Evolutionary conservation across 495 filamentous ascomycete species (phyloP), one percentile per base, ranked within the genome.

Genomic region (Letharia lupina): DNA sequence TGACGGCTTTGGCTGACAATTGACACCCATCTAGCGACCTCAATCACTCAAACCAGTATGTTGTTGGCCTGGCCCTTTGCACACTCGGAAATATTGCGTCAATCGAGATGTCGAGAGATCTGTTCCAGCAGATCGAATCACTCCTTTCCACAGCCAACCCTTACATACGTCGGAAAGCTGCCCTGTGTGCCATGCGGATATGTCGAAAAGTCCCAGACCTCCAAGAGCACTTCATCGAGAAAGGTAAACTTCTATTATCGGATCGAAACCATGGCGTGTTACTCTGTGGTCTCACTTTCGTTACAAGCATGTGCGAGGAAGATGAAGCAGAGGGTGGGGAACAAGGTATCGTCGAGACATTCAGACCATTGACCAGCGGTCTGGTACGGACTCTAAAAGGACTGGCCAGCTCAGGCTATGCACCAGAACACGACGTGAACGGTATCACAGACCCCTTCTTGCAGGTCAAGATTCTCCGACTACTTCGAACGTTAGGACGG

Each of bases 111-210:
- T 94, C 93, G n/a, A 84, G 94, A 78, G 94, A 98, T 77, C 81
- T 98, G 31, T 98, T 98, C 77, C 81, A 89, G 69, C 92, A 98
- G 81, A 89, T 98, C 70, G 95, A 98, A 77, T 87, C 79, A 50
- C 85, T 98, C 28, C 78, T 97, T 64, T 91, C 91, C 16, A 96
- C 91, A 40, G 88, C 91, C 45, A 98, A 98, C 75, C 93, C 94
- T 15, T 98, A 98, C 70, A 96, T 98, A 72, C 87, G 93, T 60
- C 86, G 94, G 60, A 98, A 98, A 82, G 94, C 95, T 44, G 95
- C 94, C 9, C 83, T 98, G n/a, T 98, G 94, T 76, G 94, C 94
- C n/a, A 98, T 98, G 95, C 84, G 95, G 48, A 96, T 98, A 78
- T 96, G 92, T 78, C 87, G 92, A 69, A 98, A 98, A 76, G 95